Base-by-base conservation (phyloP, 768 basidiomycete genomes). In the Amanita molliuscula region DNA sequence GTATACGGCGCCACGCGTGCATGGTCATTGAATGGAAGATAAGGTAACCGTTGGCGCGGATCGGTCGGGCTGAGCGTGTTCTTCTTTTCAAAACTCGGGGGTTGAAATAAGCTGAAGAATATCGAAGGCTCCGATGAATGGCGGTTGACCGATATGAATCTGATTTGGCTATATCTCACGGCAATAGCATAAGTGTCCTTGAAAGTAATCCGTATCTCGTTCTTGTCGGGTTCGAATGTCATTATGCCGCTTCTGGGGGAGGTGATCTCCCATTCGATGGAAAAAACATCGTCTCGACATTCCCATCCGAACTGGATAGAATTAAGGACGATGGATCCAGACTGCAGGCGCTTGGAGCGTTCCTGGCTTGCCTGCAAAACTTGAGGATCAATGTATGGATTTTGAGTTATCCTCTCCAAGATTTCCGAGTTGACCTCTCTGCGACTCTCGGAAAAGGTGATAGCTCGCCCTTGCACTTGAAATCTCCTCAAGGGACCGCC, bases 301-400 rank as follows among this genome's bases (percentile, higher is more conserved):
- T 71, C 66, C 80, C 79, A 80, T 11, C 78, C 76, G 54, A 81
- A 81, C 55, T 82, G 80, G 23, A 84, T 53, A 3, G 62, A 57
- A 3, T 52, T 53, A 44, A 81, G 56, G 6, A 55, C 48, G 21
- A 76, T 61, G 6, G 36, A 31, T 15, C 56, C 53, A 3, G 54
- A 31, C n/a, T 58, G 54, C 7, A 77, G 63, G 20, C 66, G 53
- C n/a, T 43, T 42, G 6, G 61, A 55, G 25, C 60, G 62, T 21
- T 53, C 58, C 50, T 71, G 65, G 43, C 62, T 66, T 41, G 67
- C 62, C 47, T 70, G 62, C 5, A 62, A 52, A 16, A 62, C 54
- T 16, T 40, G 49, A 3, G 75, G 75, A 55, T 78, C 66, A 6
- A 68, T 53, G 54, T 70, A 79, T 1, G 74, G 77, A 4, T 57